Evolutionary conservation across 2,329 filamentous ascomycete genomes (phyloP).

Genomic region (Metarhizium brunneum): DNA sequence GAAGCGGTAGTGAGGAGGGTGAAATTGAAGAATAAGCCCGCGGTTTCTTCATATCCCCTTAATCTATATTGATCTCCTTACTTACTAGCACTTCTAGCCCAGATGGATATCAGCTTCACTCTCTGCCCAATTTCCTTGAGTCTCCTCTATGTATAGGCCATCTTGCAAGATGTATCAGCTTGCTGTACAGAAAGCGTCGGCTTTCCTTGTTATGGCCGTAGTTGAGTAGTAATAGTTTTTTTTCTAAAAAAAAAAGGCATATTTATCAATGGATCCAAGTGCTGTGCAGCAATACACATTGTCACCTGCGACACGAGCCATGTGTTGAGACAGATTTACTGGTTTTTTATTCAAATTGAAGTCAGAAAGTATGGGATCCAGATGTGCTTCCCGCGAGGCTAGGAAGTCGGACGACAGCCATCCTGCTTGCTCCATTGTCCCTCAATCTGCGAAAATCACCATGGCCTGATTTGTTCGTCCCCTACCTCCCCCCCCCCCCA

Average conservation of each 20-base stretch:
- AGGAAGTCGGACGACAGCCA: slow-evolving; percentile 44
- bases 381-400: slow-evolving; percentile 26
- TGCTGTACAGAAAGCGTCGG: neutral
- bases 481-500: neutral
- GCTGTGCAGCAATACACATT: neutral
- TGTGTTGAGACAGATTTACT: neutral
- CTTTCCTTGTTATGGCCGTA: neutral
- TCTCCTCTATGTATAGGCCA: neutral
- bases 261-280: neutral
- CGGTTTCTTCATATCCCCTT: neutral
- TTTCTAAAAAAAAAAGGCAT: slow-evolving; percentile 6
- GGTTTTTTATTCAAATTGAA: slow-evolving; percentile 1
- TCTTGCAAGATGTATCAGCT: neutral
- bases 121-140: neutral
- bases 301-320: neutral
- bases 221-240: slow-evolving; percentile 4
- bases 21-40: slow-evolving; percentile 69
- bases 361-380: neutral
- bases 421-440: slow-evolving; percentile 53
- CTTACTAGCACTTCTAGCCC: slow-evolving; percentile 5
- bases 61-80: neutral
- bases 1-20: slow-evolving; percentile 83
- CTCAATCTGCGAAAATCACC: slow-evolving; percentile 38
- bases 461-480: neutral
- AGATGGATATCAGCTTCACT: neutral